Conservation (phyloP, 805 yeast species). For the Vanderwaltozyma verrucispora region DNA sequence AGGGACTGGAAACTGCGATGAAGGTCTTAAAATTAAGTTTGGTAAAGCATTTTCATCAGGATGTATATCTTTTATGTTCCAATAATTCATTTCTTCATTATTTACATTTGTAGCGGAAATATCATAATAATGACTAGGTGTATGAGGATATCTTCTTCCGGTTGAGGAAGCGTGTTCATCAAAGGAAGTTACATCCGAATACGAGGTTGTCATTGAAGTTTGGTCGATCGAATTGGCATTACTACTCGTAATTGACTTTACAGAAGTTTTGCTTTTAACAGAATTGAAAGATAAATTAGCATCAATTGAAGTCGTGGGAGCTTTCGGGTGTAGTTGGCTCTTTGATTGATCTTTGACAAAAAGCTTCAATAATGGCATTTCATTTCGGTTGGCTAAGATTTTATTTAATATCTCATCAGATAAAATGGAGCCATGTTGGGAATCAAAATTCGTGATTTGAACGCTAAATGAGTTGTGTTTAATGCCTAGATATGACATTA, state of each 20-base stretch:
- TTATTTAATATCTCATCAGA: slow-evolving; percentile 38
- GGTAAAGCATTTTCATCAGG: slow-evolving; percentile 10
- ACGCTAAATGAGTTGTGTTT: slow-evolving; percentile 27
- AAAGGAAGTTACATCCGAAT: slow-evolving; percentile 24
- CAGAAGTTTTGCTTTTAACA: slow-evolving; percentile 21
- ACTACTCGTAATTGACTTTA: slow-evolving; percentile 20
- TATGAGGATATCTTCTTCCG: slow-evolving; percentile 23
- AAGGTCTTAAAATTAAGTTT: slow-evolving; percentile 5
- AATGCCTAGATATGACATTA: slow-evolving; percentile 30
- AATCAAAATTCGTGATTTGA: slow-evolving; percentile 61
- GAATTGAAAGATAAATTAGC: slow-evolving; percentile 10
- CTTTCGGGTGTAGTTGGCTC: slow-evolving; percentile 11
- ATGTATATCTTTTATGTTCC: slow-evolving; percentile 20
- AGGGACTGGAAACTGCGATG: slow-evolving; percentile 4
- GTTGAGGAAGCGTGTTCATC: slow-evolving; percentile 20
- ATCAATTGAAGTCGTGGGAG: slow-evolving; percentile 11
- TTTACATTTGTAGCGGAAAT: slow-evolving; percentile 4
- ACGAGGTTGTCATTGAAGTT: slow-evolving; percentile 18
- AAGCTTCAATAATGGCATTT: slow-evolving; percentile 22
- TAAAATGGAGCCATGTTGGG: slow-evolving; percentile 46
- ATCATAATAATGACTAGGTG: slow-evolving; percentile 27
- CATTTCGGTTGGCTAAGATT: slow-evolving; percentile 29
- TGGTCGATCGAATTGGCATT: slow-evolving; percentile 20
- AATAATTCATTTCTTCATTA: slow-evolving; percentile 21
- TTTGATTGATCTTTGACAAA: slow-evolving; percentile 22